Base-by-base conservation (phyloP, 257 asterid genomes). In the Voacanga thouarsii region DNA sequence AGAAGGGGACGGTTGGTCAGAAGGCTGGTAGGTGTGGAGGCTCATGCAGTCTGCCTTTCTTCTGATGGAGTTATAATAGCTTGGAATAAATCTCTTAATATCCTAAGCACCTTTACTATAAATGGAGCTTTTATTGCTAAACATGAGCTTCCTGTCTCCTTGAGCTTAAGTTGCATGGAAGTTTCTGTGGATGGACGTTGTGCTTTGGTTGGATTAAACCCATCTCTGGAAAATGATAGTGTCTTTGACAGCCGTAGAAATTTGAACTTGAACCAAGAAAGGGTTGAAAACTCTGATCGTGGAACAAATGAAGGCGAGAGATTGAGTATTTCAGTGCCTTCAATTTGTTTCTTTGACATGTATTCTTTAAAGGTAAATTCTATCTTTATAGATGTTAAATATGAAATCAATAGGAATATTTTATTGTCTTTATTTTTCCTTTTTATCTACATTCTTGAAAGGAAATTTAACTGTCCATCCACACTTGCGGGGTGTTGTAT, bases 1-100 rank as follows among this genome's bases (percentile, higher is more conserved):
- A 90, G 97, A 86, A 91, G 88, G 73, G 99, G 99, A 26, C 88
- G 93, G 76, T 86, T 96, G 84, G 78, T 96, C 53, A 88, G 92
- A 85, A 87, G 97, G 86, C 89, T 96, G 56, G 88, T 60, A 61
- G 97, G 92, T 26, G 90, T 90, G 75, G 91, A 89, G 82, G 97
- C 99, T 84, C 97, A 96, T 88, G 83, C 86, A 61, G 43, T 92
- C 77, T 87, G 95, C 80, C 90, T 96, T 63, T 96, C 99, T 61
- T 83, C 91, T 70, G 96, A 96, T 82, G 99, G 99, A 80, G 82
- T 89, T 71, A 72, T 96, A 75, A 69, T 96, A 43, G 80, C 89
- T 49, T 96, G 99, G 99, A 93, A 91, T 73, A 89, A 85, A 83
- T 69, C 83, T 80, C 83, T 82, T 30, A 79, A 82, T 80, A 84